Conservation (phyloP, 805 yeast species). For the Wickerhamiella sergipiensis region DNA sequence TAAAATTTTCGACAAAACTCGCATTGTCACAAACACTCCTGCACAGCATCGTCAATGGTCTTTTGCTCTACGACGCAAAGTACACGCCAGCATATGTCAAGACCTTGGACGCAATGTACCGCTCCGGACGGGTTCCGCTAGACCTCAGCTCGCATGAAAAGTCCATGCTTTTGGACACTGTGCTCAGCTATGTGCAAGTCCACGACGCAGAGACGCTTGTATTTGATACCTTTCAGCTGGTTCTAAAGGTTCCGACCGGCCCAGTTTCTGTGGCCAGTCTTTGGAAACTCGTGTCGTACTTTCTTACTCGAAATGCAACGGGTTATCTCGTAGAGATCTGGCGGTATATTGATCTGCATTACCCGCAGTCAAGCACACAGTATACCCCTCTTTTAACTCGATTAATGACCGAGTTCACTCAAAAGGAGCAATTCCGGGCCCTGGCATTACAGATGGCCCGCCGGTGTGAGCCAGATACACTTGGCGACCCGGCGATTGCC, state of each 20-base stretch:
- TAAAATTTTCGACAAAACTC: slow-evolving; percentile 32
- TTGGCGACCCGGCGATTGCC: not conserved
- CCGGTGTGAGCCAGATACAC: not conserved
- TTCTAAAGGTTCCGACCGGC: not conserved
- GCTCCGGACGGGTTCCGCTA: not conserved
- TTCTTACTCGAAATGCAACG: not conserved
- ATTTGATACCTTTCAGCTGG: slow-evolving; percentile 2
- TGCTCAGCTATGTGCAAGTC: slow-evolving; percentile 6
- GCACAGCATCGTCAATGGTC: slow-evolving; percentile 8
- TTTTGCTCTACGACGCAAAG: slow-evolving; percentile 11
- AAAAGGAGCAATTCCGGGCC: not conserved
- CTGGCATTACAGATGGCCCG: not conserved
- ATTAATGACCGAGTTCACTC: not conserved
- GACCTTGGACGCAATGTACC: slow-evolving; percentile 4
- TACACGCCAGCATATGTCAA: slow-evolving; percentile 10
- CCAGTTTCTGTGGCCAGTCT: slow-evolving; percentile 9
- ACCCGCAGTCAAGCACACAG: not conserved
- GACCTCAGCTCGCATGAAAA: slow-evolving; percentile 8
- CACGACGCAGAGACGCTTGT: slow-evolving; percentile 3
- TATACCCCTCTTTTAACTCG: not conserved
- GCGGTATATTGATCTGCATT: not conserved
- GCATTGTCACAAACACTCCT: slow-evolving; percentile 30
- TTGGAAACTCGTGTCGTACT: not conserved
- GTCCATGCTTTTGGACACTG: slow-evolving; percentile 3
- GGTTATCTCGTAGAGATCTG: not conserved